Conservation (phyloP, 164 flowering plant species). For the Cinnamomum micranthum region DNA sequence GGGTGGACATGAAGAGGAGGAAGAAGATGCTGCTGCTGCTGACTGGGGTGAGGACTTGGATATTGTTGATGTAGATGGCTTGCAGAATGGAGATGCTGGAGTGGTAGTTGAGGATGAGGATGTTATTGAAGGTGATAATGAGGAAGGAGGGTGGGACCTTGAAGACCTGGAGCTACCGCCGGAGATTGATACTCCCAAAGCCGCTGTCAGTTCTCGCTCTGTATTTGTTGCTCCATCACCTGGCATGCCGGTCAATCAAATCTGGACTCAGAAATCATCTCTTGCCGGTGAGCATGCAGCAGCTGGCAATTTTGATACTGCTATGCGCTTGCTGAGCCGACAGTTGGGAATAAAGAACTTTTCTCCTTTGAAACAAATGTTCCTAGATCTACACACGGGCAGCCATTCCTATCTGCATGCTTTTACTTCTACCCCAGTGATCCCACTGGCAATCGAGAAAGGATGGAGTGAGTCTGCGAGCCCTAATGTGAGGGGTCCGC, state of each 20-base stretch:
- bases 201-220: slow-evolving; percentile 38
- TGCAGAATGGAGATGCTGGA: slow-evolving; percentile 59
- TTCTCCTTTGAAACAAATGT: slow-evolving; percentile 56
- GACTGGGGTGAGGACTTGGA: slow-evolving; percentile 87
- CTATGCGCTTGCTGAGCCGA: slow-evolving; percentile 58
- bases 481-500: slow-evolving; percentile 73
- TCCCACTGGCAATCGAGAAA: slow-evolving; percentile 63
- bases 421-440: slow-evolving; percentile 50
- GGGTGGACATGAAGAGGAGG: slow-evolving; percentile 50
- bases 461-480: slow-evolving; percentile 60
- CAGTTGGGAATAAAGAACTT: slow-evolving; percentile 72
- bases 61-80: slow-evolving; percentile 52
- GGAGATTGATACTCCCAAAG: slow-evolving; percentile 55
- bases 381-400: slow-evolving; percentile 67
- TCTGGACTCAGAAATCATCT: slow-evolving; percentile 78
- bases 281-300: slow-evolving; percentile 97
- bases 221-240: slow-evolving; percentile 74
- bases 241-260: slow-evolving; percentile 83
- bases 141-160: slow-evolving; percentile 73
- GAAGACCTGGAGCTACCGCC: slow-evolving; percentile 70
- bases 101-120: slow-evolving; percentile 53
- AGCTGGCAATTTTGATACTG: slow-evolving; percentile 81
- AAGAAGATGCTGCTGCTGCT: slow-evolving; percentile 59
- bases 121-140: slow-evolving; percentile 43
- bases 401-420: slow-evolving; percentile 69